Evolutionary conservation across 345 rosid genomes (phyloP), one percentile per base, ranked within the genome.

Genomic region (Lepidium africanum): DNA sequence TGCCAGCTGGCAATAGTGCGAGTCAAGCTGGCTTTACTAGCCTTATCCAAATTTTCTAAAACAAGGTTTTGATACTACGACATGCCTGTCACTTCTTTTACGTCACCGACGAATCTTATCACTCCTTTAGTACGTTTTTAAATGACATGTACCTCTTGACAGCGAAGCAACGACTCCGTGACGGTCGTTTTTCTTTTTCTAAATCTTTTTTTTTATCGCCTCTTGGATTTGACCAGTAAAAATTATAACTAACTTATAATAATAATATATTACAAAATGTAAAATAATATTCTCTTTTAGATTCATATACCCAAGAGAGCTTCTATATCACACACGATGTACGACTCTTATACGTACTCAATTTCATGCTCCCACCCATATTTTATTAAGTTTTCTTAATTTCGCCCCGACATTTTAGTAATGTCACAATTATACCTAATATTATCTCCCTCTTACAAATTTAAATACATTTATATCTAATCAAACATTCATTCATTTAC

Each of bases 1-100:
- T 16, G 67, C 75, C 75, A 75, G 75, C 67, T 76, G 78, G 79
- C 79, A 33, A 48, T 63, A 69, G 71, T 63, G 66, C 55, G 74
- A 53, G 59, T 61, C 66, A 59, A 64, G 75, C 70, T 75, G 78
- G 57, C 74, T 70, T 16, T 13, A 45, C 35, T 55, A 48, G 70
- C 71, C 79, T 70, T 76, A 76, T 76, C 79, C 79, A 76, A 42
- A 46, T 61, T 70, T 69, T 63, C 46, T 69, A 63, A 46, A 38
- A 36, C 10, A 32, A 57, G 63, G 15, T 1, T 40, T 33, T 7
- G 48, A 35, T 76, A 69, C 5, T 16, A 25, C 47, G 7, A 75
- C 67, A 11, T 10, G 50, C 4, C 75, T 35, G 74, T 76, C 61
- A 21, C 17, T 23, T 75, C 27, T 3, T 15, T 10, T 36, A 49